These are phyloP conservation scores for Iris pallida DNA, from an alignment of 116 monocot species.

Conservation along the genomic window DNA sequence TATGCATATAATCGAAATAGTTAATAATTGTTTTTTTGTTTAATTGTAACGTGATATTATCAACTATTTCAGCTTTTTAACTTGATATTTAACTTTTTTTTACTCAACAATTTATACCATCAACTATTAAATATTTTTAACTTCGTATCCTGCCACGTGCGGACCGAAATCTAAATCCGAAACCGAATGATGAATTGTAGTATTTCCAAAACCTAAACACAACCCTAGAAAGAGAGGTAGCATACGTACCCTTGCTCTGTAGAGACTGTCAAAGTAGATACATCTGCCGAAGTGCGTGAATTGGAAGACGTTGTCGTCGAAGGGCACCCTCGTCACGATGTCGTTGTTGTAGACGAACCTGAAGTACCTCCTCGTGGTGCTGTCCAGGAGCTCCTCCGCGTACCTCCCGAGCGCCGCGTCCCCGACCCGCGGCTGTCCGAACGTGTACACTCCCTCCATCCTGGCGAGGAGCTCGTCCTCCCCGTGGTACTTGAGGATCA, in stretches of 20 bases:
- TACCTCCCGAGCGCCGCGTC: conserved; percentile 48
- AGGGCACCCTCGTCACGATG: conserved; percentile 65
- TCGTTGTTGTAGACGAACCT: conserved; percentile 73
- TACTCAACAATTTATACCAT: no score
- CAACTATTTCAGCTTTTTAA: no score
- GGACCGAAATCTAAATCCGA: no score
- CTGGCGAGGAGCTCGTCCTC: conserved; percentile 51
- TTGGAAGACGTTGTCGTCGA: conserved; percentile 44
- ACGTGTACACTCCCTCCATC: conserved; percentile 75
- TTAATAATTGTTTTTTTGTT: no score
- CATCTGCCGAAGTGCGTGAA: conserved; percentile 73
- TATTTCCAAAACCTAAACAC: no score
- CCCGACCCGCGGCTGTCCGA: conserved; percentile 85
- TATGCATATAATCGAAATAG: no score
- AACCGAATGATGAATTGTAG: not conserved
- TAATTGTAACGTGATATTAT: no score
- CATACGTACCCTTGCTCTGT: conserved; percentile 36
- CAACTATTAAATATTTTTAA: no score
- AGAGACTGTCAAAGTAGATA: conserved; percentile 52
- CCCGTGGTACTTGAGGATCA: conserved; percentile 42
- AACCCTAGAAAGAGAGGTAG: not conserved
- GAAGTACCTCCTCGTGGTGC: conserved; percentile 26
- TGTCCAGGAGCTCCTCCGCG: conserved; percentile 15
- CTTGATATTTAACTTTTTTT: no score
- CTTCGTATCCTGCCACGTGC: no score